Evolutionary conservation across 2,329 filamentous ascomycete species (phyloP).

Genomic region (Leptographium wingfieldii): DNA sequence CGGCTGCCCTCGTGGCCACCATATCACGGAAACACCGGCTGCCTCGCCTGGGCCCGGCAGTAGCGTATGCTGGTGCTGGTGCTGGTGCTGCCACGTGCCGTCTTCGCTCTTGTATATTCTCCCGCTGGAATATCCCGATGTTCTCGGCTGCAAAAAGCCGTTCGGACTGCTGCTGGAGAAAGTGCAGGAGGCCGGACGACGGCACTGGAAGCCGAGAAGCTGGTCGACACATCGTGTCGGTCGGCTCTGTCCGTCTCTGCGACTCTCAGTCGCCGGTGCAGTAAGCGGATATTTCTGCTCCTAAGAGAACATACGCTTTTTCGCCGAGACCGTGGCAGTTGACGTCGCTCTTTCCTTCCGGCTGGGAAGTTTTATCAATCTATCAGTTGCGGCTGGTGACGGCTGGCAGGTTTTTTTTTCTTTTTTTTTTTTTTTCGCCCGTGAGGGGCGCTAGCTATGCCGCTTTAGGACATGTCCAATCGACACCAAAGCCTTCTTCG

Average conservation of each 20-base stretch:
- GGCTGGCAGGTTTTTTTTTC: not conserved
- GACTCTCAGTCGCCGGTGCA: not conserved
- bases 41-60: no score
- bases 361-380: not conserved
- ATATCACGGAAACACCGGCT: not conserved
- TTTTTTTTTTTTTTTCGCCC: no score
- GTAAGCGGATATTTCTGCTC: no score
- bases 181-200: conserved; percentile 51
- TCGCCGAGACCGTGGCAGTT: not conserved
- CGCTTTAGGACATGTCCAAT: not conserved
- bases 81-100: not conserved
- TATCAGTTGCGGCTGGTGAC: not conserved
- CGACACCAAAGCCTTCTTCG: not conserved
- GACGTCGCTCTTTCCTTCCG: not conserved
- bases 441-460: not conserved
- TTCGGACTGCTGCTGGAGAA: conserved; percentile 59
- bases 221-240: conserved; percentile 23
- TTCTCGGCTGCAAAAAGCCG: conserved; percentile 29
- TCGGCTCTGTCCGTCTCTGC: not conserved
- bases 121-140: not conserved
- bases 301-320: no score
- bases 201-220: conserved; percentile 33
- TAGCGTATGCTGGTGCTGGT: not conserved
- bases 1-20: not conserved
- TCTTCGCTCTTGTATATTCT: not conserved